Percentiles rank a stretch among this genome's conserved stretches.
phyloP scores from a whole-genome alignment of 768 basidiomycete genomes.

The Leccinum longicurvipes region DNA sequence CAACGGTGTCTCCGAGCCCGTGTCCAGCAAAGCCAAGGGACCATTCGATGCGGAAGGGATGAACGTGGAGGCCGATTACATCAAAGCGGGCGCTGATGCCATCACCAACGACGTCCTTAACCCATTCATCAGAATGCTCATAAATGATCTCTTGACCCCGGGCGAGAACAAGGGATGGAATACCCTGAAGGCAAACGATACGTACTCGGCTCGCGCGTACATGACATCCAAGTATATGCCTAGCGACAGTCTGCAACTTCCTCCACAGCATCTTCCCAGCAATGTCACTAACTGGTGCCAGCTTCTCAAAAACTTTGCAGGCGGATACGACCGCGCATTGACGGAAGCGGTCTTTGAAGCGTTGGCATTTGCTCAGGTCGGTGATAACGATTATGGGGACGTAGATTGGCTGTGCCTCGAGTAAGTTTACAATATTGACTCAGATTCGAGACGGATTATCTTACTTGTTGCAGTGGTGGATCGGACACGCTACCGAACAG shows the following conservation, averaged over 20 bases:
- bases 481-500: slow-evolving; percentile 21
- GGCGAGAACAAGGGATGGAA: slow-evolving; percentile 23
- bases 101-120: slow-evolving; percentile 16
- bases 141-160: slow-evolving; percentile 15
- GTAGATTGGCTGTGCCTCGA: slow-evolving; percentile 31
- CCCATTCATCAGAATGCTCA: slow-evolving; percentile 22
- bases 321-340: slow-evolving; percentile 34
- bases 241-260: slow-evolving; percentile 16
- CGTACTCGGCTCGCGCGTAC: slow-evolving; percentile 29
- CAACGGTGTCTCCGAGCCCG: slow-evolving; percentile 4
- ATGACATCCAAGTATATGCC: slow-evolving; percentile 24
- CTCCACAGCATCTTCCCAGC: slow-evolving; percentile 15
- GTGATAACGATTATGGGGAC: slow-evolving; percentile 1
- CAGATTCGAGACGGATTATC: neutral
- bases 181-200: slow-evolving; percentile 25
- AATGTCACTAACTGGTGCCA: slow-evolving; percentile 31
- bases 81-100: slow-evolving; percentile 16
- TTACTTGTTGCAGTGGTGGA: slow-evolving; percentile 18
- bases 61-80: slow-evolving; percentile 8
- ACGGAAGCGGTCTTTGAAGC: slow-evolving; percentile 34
- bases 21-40: neutral
- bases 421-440: slow-evolving; percentile 16
- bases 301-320: slow-evolving; percentile 31
- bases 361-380: slow-evolving; percentile 22
- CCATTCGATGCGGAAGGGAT: slow-evolving; percentile 6